Conservation (phyloP, 768 basidiomycete species). For the button mushroom (Agaricus bisporus) region DNA sequence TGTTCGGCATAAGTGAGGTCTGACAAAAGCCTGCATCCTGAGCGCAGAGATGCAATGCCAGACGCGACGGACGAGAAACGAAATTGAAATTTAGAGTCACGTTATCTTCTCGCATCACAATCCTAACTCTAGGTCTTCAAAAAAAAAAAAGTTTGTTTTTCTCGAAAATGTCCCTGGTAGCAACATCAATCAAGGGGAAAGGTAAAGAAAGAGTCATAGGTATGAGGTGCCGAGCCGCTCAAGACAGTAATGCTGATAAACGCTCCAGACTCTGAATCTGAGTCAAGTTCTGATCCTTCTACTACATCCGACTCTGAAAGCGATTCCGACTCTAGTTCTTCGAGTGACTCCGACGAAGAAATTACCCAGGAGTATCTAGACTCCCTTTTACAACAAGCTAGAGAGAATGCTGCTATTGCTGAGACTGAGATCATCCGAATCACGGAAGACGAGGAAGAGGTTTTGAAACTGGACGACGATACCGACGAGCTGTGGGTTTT, state of each 20-base stretch:
- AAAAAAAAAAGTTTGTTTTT: not conserved
- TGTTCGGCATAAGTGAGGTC: slow-evolving; percentile 15
- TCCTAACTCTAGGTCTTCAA: not conserved
- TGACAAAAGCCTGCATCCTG: slow-evolving; percentile 20
- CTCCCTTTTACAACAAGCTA: slow-evolving; percentile 57
- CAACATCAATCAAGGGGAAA: slow-evolving; percentile 22
- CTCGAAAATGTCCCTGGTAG: slow-evolving; percentile 13
- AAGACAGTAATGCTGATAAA: not conserved
- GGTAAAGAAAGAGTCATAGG: slow-evolving; percentile 41
- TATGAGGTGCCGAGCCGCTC: slow-evolving; percentile 11
- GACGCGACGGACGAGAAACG: not conserved
- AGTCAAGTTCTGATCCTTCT: slow-evolving; percentile 31
- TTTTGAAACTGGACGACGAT: slow-evolving; percentile 41
- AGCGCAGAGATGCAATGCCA: not conserved
- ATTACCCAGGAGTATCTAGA: slow-evolving; percentile 56
- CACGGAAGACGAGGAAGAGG: slow-evolving; percentile 38
- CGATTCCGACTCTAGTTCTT: slow-evolving; percentile 13
- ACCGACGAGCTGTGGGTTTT: slow-evolving; percentile 28
- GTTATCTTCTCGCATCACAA: slow-evolving; percentile 1
- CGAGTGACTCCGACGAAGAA: slow-evolving; percentile 34
- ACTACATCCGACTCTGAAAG: not conserved
- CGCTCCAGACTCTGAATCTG: slow-evolving; percentile 25
- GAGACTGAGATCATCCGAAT: slow-evolving; percentile 19
- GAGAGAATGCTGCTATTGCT: slow-evolving; percentile 38
- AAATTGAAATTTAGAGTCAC: slow-evolving; percentile 6